Evolutionary conservation across 106 monocot species (phyloP), one percentile per base, ranked within the genome.

Genomic region (Agapanthus africanus): DNA sequence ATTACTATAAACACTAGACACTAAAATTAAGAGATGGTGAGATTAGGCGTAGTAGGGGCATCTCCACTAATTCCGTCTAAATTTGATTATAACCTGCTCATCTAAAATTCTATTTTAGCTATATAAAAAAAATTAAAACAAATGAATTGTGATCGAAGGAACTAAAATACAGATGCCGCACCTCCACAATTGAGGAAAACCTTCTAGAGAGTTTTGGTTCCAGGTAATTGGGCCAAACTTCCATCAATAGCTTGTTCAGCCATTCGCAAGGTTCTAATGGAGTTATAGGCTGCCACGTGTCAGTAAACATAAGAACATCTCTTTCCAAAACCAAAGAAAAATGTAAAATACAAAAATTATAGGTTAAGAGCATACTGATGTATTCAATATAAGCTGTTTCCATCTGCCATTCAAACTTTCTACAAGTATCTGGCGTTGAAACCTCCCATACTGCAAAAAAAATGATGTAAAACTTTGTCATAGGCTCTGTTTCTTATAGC

Each of bases 151-250:
- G n/a, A n/a, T n/a, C n/a, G n/a, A n/a, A n/a, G n/a, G n/a, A n/a
- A n/a, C n/a, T n/a, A n/a, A n/a, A 23, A 68, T n/a, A 36, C 7
- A 30, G 44, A 70, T 40, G n/a, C 33, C 69, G 66, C 70, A 82
- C 97, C 97, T 86, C 97, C 28, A 92, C 97, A 71, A 80, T 84
- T 35, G 82, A 87, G 57, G 79, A 89, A 74, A 97, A 60, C 44
- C 38, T 89, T 52, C 40, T 75, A 15, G 97, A 89, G 26, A 97
- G 72, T 78, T 79, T 89, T 37, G 89, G 97, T 65, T 92, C 97
- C 84, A 97, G 76, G 75, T 70, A 97, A 71, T 97, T 92, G 2
- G 97, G 89, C 97, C 97, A 97, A 37, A 97, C 74, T 78, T 89
- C 97, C 71, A 84, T 64, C 54, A 92, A 46, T 61, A 95, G 82